Evolutionary conservation across 345 rosid genomes (phyloP), one percentile per base, ranked within the genome.

Genomic region (Linum lewisii): DNA sequence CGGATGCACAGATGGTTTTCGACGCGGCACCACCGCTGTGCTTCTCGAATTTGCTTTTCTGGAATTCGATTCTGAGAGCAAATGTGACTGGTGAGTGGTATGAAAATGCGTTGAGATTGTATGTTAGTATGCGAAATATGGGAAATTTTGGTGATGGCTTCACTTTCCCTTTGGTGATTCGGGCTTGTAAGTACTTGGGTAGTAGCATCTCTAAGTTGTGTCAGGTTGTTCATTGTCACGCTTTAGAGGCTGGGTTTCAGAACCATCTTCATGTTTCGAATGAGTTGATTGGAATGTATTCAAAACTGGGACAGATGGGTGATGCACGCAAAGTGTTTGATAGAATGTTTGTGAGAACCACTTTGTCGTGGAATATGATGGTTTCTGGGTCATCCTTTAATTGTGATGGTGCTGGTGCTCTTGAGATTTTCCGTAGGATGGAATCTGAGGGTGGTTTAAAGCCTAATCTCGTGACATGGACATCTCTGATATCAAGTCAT

Each of bases 341-440:
- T 51, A 72, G 75, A 73, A 78, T 87, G 84, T 24, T 54, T 49
- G 74, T 62, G 1, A 81, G 82, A 68, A 83, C 68, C 65, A 57
- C 58, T 32, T 63, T 90, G 47, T 80, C 95, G 2, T 87, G 95
- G 95, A 90, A 87, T 63, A 73, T 70, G 1, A 74, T 87, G 83
- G 61, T 90, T 44, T 72, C 83, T 0, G 93, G 85, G 1, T 80
- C 70, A 72, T 70, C 84, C 4, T 75, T 55, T 29, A 80, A 66
- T 24, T 70, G 55, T 25, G 80, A 86, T 47, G 78, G 73, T 66
- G 78, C 69, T 44, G 75, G 71, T 55, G 87, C 95, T 54, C 57
- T 75, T 58, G 71, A 65, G 62, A 66, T 79, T 24, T 76, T 84
- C 53, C 63, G 32, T 23, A 65, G 77, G 76, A 86, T 86, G 97